phyloP scores from a whole-genome alignment of 371 early-diverging fungal genomes.

The Mortierella sp. region DNA sequence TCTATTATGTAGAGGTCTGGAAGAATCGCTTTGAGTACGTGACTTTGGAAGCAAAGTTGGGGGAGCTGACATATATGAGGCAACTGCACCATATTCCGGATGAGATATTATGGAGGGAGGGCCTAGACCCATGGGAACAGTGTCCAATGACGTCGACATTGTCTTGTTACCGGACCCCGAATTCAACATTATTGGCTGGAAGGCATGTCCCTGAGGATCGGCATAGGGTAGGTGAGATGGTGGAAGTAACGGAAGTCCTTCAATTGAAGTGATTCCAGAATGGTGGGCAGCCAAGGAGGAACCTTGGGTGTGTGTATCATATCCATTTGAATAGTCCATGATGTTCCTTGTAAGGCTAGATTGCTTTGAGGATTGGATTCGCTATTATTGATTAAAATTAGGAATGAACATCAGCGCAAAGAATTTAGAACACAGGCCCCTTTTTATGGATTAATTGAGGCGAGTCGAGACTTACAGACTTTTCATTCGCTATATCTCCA shows the following conservation, averaged over 20 bases:
- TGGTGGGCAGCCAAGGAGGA: conserved; percentile 20
- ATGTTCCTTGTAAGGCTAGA: conserved; percentile 14
- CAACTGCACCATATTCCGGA: conserved; percentile 30
- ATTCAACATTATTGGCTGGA: conserved; percentile 21
- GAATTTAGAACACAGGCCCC: no score
- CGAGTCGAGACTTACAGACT: conserved; percentile 13
- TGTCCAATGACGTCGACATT: conserved; percentile 24
- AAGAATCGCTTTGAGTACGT: not conserved
- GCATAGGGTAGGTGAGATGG: conserved; percentile 23
- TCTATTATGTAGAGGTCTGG: conserved; percentile 14
- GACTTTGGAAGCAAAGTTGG: conserved; percentile 14
- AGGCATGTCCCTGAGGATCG: conserved; percentile 24
- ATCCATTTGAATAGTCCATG: conserved; percentile 30
- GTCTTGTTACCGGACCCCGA: conserved; percentile 16
- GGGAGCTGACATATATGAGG: conserved; percentile 26
- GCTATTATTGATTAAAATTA: conserved; percentile 12
- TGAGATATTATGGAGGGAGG: conserved; percentile 31
- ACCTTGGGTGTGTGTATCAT: conserved; percentile 27
- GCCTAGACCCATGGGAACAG: conserved; percentile 30
- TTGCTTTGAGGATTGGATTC: conserved; percentile 24
- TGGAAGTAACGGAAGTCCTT: conserved; percentile 26
- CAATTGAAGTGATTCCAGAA: conserved; percentile 18
- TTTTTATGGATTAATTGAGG: not conserved
- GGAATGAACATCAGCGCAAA: not conserved
- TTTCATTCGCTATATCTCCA: conserved; percentile 9